Evolutionary conservation across 169 alveolate species (phyloP).

Genomic region (Eimeria zaria): DNA sequence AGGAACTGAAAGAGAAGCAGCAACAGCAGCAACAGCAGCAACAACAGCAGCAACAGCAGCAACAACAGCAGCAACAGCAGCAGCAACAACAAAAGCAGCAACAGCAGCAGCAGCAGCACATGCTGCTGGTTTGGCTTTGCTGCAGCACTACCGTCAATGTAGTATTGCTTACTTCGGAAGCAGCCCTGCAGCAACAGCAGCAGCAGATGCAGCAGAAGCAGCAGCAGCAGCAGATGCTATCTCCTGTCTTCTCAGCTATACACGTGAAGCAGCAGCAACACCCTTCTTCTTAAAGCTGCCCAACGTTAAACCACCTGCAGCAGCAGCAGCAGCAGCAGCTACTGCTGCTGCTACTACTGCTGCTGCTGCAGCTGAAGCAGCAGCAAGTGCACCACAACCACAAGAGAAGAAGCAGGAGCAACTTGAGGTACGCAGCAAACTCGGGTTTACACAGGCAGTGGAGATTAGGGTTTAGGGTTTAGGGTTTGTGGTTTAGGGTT

Average conservation of each 20-base stretch:
- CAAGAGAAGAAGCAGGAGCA: background rate
- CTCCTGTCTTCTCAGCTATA: conserved; percentile 10
- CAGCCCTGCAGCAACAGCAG: background rate
- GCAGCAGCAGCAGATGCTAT: conserved; percentile 32
- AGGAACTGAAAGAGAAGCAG: background rate
- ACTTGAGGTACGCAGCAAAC: background rate
- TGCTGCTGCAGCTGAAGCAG: background rate
- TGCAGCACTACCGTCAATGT: background rate
- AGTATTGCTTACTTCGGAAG: background rate
- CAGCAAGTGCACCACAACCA: background rate
- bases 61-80: background rate
- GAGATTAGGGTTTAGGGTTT: too few relatives aligned
- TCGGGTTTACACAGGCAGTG: background rate
- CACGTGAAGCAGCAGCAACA: conserved; percentile 7
- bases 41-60: background rate
- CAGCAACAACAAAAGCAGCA: background rate
- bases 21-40: background rate
- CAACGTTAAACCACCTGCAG: background rate
- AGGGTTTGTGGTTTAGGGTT: too few relatives aligned
- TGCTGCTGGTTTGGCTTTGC: conserved; percentile 13
- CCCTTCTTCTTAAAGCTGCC: background rate
- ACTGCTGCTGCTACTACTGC: background rate
- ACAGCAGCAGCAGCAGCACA: conserved; percentile 14
- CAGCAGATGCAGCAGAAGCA: conserved; percentile 16
- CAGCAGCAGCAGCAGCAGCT: conserved; percentile 4